Evolutionary conservation across 352 stramenopile species (phyloP).

Genomic region (Phytopythium montanum): DNA sequence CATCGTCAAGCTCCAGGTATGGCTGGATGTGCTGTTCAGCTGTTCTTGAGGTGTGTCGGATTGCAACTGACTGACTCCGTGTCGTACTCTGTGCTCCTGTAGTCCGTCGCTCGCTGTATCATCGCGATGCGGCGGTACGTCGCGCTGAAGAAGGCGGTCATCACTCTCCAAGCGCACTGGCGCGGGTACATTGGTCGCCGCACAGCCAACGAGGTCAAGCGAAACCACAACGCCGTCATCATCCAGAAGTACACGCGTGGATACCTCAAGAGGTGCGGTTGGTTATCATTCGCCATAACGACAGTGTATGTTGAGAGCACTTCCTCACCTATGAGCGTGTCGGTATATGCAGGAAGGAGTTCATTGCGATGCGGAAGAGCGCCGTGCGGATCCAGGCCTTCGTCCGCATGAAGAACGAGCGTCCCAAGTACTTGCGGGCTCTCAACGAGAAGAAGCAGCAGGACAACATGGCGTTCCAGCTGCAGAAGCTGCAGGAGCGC

Average conservation of each 20-base stretch:
- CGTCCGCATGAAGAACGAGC: constrained; percentile 58
- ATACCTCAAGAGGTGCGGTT: constrained; percentile 49
- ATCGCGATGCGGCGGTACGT: constrained; percentile 75
- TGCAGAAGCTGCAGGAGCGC: constrained; percentile 54
- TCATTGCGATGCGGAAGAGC: constrained; percentile 43
- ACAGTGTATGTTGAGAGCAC: not conserved
- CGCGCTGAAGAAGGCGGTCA: constrained; percentile 48
- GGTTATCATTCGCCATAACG: not conserved
- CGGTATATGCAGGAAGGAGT: constrained; percentile 37
- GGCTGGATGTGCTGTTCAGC: not conserved
- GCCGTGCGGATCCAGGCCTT: constrained; percentile 61
- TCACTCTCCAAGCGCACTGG: constrained; percentile 71
- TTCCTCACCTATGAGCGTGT: not conserved
- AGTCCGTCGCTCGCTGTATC: constrained; percentile 82
- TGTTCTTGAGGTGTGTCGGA: not conserved
- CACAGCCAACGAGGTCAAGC: constrained; percentile 40
- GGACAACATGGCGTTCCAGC: constrained; percentile 51
- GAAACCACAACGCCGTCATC: constrained; percentile 55
- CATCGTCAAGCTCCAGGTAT: constrained; percentile 77
- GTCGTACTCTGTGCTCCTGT: not conserved
- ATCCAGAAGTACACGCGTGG: constrained; percentile 65
- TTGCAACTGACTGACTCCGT: not conserved
- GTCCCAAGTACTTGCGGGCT: constrained; percentile 46
- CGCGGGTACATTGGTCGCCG: constrained; percentile 64
- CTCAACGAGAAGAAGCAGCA: constrained; percentile 56